Conservation (phyloP, 805 yeast species). For the Candida parachauliodes region DNA sequence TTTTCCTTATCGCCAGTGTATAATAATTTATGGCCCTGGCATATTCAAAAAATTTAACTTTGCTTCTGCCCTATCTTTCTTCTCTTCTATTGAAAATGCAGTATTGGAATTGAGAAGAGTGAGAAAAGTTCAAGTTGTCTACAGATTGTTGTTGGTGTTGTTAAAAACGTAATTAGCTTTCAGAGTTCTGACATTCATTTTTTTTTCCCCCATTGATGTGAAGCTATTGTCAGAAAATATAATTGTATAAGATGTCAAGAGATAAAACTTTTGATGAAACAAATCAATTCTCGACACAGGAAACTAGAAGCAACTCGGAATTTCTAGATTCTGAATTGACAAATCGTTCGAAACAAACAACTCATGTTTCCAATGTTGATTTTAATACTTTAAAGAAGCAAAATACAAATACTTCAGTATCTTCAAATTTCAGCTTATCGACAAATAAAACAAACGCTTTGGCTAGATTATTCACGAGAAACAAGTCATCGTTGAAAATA, state of each 20-base stretch:
- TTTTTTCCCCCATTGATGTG: no score
- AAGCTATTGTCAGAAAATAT: no score
- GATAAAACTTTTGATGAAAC: no score
- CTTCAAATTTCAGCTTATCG: conserved; percentile 18
- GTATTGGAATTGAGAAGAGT: no score
- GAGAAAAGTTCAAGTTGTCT: no score
- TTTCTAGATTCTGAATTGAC: background rate
- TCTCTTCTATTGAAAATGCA: background rate
- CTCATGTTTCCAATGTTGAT: conserved; percentile 26
- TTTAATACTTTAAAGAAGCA: conserved; percentile 31
- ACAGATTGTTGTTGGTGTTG: no score
- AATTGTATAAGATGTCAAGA: no score
- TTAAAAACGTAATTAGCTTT: no score
- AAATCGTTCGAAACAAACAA: conserved; percentile 5
- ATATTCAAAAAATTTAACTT: conserved; percentile 6
- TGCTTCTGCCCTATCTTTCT: no score
- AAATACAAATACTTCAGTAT: conserved; percentile 24
- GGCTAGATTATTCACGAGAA: conserved; percentile 27
- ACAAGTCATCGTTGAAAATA: conserved; percentile 19
- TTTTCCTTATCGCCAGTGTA: conserved; percentile 14
- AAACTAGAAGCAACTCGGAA: no score
- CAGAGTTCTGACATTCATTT: no score
- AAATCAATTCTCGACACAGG: background rate
- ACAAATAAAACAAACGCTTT: conserved; percentile 27
- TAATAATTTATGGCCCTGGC: conserved; percentile 16